Evolutionary conservation across 169 alveolate species (phyloP).

Genomic region (Plasmodium gaboni): DNA sequence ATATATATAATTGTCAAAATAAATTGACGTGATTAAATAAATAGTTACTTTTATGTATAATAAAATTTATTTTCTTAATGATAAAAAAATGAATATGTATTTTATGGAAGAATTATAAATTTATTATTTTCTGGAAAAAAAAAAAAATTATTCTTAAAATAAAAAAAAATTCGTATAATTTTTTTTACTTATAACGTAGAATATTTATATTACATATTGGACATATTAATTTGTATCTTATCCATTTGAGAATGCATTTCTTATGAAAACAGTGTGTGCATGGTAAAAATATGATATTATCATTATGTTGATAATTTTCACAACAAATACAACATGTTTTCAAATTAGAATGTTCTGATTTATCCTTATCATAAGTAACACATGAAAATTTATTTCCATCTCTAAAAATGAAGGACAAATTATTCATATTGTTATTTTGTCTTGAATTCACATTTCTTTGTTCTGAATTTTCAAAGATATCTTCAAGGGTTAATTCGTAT

Average conservation of each 20-base stretch:
- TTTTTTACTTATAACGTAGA: constrained; percentile 11
- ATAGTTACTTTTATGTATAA: too few relatives aligned
- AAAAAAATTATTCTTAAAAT: constrained; percentile 6
- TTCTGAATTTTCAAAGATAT: neutral
- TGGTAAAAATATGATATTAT: constrained; percentile 46
- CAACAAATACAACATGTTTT: constrained; percentile 61
- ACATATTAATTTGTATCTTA: constrained; percentile 35
- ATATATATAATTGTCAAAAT: too few relatives aligned
- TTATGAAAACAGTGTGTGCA: constrained; percentile 66
- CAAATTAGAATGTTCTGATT: constrained; percentile 35
- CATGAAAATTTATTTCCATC: constrained; percentile 32
- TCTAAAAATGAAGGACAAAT: constrained; percentile 13
- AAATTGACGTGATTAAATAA: too few relatives aligned
- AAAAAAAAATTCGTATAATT: neutral
- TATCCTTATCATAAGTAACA: constrained; percentile 47
- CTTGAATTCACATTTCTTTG: constrained; percentile 4
- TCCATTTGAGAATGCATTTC: constrained; percentile 57
- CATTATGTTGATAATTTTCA: constrained; percentile 70
- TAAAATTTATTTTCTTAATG: too few relatives aligned
- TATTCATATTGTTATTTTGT: constrained; percentile 10
- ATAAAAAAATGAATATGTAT: too few relatives aligned
- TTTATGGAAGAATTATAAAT: too few relatives aligned
- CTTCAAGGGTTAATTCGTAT: constrained; percentile 17
- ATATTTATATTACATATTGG: constrained; percentile 58
- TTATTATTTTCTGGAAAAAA: too few relatives aligned